Evolutionary conservation across 2,329 filamentous ascomycete species (phyloP).

Genomic region (Hypoxylon sp.): DNA sequence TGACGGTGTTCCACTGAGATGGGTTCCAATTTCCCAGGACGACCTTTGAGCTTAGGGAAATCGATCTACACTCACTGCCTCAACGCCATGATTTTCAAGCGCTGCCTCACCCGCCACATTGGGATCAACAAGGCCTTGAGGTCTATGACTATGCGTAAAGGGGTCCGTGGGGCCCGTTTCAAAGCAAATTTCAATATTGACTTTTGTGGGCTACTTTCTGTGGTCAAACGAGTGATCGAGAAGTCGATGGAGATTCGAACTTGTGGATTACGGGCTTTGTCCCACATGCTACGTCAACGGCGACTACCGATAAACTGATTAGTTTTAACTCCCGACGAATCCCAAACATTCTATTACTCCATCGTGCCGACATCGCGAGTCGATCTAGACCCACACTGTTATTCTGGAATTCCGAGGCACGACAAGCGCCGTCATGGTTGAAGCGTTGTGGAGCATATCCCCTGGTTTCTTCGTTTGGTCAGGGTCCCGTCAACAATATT

Average conservation of each 20-base stretch:
- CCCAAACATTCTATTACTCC: conserved; percentile 34
- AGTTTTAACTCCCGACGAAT: conserved; percentile 32
- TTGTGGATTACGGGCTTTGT: conserved; percentile 21
- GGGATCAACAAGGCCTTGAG: conserved; percentile 17
- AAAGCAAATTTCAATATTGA: conserved; percentile 19
- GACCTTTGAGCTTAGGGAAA: conserved; percentile 24
- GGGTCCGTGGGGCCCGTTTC: conserved; percentile 14
- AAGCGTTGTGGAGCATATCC: conserved; percentile 23
- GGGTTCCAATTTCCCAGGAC: conserved; percentile 62
- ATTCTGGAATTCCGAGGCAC: conserved; percentile 34
- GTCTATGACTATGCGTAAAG: conserved; percentile 17
- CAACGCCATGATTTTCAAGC: neutral
- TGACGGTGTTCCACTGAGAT: conserved; percentile 72
- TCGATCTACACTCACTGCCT: neutral
- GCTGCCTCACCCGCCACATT: neutral
- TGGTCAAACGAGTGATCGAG: conserved; percentile 11
- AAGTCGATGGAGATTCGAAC: conserved; percentile 7
- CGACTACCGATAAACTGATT: conserved; percentile 16
- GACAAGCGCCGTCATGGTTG: conserved; percentile 25
- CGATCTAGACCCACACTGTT: conserved; percentile 30
- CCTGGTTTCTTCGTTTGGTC: conserved; percentile 16
- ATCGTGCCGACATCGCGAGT: conserved; percentile 44
- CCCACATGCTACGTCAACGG: conserved; percentile 38
- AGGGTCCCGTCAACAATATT: conserved; percentile 30
- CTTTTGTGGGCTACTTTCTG: conserved; percentile 24